A percentile compares a stretch with the other conserved stretches of the same genome.
Evolutionary conservation across 2,329 filamentous ascomycete genomes (phyloP).

Genomic region (Alternaria gaisen): DNA sequence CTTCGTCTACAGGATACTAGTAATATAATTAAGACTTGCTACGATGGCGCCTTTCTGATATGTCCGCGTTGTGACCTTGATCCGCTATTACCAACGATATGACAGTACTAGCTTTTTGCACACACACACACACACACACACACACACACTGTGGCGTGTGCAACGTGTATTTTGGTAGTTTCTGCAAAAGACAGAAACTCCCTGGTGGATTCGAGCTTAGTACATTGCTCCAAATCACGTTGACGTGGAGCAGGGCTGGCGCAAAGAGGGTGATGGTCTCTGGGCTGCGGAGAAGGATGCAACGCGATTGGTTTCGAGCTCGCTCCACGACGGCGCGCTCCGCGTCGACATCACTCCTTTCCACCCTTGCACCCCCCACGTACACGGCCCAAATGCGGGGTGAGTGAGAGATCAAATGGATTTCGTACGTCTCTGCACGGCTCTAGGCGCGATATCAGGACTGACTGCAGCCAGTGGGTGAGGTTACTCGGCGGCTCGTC

Average conservation of each 20-base stretch:
- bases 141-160: no score
- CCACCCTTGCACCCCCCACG: slow-evolving; percentile 29
- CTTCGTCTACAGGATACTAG: neutral
- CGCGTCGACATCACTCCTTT: slow-evolving; percentile 26
- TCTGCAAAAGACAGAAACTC: neutral
- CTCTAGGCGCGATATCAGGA: slow-evolving; percentile 1
- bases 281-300: slow-evolving; percentile 17
- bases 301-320: slow-evolving; percentile 21
- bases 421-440: slow-evolving; percentile 28
- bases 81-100: no score
- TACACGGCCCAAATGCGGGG: slow-evolving; percentile 37
- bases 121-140: no score
- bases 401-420: slow-evolving; percentile 35
- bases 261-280: neutral
- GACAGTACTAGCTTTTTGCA: no score
- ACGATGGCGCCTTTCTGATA: neutral
- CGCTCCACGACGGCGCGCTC: slow-evolving; percentile 20
- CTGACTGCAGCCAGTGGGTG: slow-evolving; percentile 61
- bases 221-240: no score
- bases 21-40: neutral
- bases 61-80: no score
- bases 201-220: neutral
- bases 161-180: neutral
- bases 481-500: slow-evolving; percentile 67
- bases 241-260: neutral